A percentile compares a stretch with the other conserved stretches of the same genome.
Conservation (phyloP, 441 rosid genomes). For the Melastoma candidum region DNA sequence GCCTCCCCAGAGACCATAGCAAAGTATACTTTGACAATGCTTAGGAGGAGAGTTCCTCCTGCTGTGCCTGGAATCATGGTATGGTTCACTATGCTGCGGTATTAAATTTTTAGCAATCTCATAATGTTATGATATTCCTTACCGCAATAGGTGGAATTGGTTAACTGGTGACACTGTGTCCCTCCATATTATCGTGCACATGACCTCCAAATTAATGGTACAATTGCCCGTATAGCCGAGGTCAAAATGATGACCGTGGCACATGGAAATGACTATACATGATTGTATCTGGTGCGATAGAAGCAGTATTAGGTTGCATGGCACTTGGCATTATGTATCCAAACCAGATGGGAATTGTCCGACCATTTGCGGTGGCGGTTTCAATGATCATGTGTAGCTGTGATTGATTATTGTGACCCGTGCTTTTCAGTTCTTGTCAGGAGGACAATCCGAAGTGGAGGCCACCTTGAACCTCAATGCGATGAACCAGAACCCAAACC, state of each 20-base stretch:
- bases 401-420: conserved; percentile 1
- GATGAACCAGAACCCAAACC: conserved; percentile 45
- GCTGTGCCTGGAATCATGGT: conserved; percentile 99
- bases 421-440: conserved; percentile 68
- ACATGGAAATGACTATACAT: too few species aligned
- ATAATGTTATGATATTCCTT: not conserved
- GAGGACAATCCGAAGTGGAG: conserved; percentile 93
- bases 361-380: not conserved
- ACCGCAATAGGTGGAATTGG: too few species aligned
- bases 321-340: too few species aligned
- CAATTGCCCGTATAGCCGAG: too few species aligned
- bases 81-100: conserved; percentile 11
- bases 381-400: not conserved
- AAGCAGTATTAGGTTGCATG: too few species aligned
- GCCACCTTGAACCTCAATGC: conserved; percentile 65
- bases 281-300: too few species aligned
- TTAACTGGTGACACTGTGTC: too few species aligned
- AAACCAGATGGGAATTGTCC: too few species aligned
- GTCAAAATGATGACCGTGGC: too few species aligned
- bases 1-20: conserved; percentile 88
- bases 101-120: not conserved
- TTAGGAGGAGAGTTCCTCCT: conserved; percentile 85
- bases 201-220: too few species aligned
- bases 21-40: conserved; percentile 79
- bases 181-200: too few species aligned